phyloP scores from a whole-genome alignment of 2,329 filamentous ascomycete genomes.

The Aspergillus persii region DNA sequence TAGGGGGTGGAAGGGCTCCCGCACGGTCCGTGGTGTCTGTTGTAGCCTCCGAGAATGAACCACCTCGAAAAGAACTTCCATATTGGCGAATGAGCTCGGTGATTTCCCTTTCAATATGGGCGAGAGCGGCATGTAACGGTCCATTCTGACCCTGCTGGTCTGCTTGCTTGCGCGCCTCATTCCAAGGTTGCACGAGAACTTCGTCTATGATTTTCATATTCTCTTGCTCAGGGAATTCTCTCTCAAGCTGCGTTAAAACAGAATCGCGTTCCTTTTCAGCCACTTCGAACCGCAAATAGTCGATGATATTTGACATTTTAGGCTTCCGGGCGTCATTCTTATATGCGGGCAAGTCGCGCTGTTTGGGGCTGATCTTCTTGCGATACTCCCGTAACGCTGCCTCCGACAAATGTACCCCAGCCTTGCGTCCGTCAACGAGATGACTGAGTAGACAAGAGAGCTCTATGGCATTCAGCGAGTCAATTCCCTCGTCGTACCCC shows the following conservation, averaged over 20 bases:
- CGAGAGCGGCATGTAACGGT: constrained; percentile 19
- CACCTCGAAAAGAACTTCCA: constrained; percentile 8
- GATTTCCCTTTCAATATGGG: constrained; percentile 20
- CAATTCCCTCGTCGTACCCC: constrained; percentile 52
- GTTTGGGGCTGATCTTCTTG: constrained; percentile 29
- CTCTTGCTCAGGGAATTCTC: constrained; percentile 23
- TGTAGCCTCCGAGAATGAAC: constrained; percentile 23
- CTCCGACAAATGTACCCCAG: constrained; percentile 42
- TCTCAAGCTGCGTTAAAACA: constrained; percentile 32
- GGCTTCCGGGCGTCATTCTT: constrained; percentile 23
- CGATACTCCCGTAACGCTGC: constrained; percentile 39
- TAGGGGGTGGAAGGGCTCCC: constrained; percentile 30
- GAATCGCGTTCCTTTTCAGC: constrained; percentile 30
- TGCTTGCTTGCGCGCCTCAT: constrained; percentile 21
- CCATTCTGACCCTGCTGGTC: constrained; percentile 11
- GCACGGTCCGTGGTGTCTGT: constrained; percentile 29
- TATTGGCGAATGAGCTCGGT: constrained; percentile 20
- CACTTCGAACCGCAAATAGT: constrained; percentile 45
- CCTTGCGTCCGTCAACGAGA: constrained; percentile 47
- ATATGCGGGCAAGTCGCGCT: constrained; percentile 38
- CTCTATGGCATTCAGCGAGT: constrained; percentile 32
- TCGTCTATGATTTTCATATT: constrained; percentile 26
- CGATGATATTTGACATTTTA: constrained; percentile 41
- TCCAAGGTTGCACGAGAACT: constrained; percentile 36
- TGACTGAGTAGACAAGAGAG: constrained; percentile 44